Evolutionary conservation across 2,329 filamentous ascomycete genomes (phyloP).

Genomic region (Phialophora verrucosa): DNA sequence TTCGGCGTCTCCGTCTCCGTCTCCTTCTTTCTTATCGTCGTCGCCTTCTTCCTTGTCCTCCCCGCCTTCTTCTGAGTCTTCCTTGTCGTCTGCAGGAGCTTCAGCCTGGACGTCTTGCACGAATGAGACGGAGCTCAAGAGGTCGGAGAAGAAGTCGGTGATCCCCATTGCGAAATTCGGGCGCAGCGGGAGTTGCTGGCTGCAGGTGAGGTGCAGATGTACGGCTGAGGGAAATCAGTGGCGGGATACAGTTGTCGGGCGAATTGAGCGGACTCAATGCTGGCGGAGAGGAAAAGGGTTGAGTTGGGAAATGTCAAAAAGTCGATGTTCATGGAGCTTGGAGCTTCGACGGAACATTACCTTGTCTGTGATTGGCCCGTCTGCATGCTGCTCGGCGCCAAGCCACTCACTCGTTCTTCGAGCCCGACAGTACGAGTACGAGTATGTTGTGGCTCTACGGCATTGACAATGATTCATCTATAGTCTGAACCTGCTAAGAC

Average conservation of each 20-base stretch:
- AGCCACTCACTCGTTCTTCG: not conserved
- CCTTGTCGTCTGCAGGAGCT: conserved; percentile 59
- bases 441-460: not conserved
- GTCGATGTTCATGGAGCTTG: conserved; percentile 3
- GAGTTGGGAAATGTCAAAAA: conserved; percentile 2
- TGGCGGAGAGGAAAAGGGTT: not conserved
- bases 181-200: not conserved
- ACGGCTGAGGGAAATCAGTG: too few relatives aligned
- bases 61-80: conserved; percentile 47
- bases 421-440: not conserved
- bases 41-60: conserved; percentile 47
- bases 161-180: conserved; percentile 60
- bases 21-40: conserved; percentile 57
- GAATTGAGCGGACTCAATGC: not conserved
- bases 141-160: conserved; percentile 68
- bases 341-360: conserved; percentile 18
- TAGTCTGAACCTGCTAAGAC: not conserved
- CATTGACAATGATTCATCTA: not conserved
- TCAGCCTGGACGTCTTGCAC: conserved; percentile 64
- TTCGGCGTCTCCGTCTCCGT: conserved; percentile 60
- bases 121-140: conserved; percentile 68
- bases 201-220: not conserved
- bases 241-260: not conserved
- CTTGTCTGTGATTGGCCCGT: conserved; percentile 12
- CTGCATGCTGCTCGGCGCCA: conserved; percentile 2